Conservation (phyloP, 2,329 filamentous ascomycete species). For the Botrytis byssoidea region DNA sequence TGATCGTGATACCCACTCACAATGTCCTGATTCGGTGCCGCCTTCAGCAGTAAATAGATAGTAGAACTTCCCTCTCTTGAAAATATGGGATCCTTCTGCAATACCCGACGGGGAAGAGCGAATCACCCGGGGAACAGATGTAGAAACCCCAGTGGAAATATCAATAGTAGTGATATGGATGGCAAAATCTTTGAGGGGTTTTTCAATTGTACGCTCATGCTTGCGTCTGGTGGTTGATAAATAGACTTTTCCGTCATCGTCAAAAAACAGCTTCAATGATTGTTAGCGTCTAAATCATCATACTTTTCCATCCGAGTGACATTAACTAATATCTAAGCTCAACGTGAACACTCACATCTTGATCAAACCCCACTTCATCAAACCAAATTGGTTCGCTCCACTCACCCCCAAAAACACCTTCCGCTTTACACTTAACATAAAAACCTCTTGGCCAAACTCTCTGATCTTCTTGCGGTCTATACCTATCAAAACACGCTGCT, state of each 20-base stretch:
- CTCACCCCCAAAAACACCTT: conserved; percentile 4
- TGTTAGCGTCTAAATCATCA: not conserved
- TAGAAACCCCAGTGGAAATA: conserved; percentile 46
- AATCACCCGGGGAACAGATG: conserved; percentile 17
- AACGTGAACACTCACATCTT: conserved; percentile 8
- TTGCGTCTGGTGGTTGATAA: conserved; percentile 15
- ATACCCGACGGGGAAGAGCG: conserved; percentile 47
- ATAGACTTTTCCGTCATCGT: conserved; percentile 54
- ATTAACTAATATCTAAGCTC: not conserved
- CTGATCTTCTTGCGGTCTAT: conserved; percentile 14
- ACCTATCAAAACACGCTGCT: conserved; percentile 39
- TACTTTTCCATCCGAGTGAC: not conserved
- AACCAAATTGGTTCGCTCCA: conserved; percentile 20
- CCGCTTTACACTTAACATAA: conserved; percentile 13
- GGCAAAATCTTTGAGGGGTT: conserved; percentile 5
- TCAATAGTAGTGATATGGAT: conserved; percentile 44
- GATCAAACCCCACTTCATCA: conserved; percentile 20
- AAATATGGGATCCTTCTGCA: conserved; percentile 58
- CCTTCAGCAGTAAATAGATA: conserved; percentile 55
- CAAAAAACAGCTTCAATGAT: conserved; percentile 46
- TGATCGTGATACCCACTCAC: conserved; percentile 14
- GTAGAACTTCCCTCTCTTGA: conserved; percentile 51
- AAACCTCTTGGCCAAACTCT: conserved; percentile 13
- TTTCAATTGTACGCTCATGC: not conserved
- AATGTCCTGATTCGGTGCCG: conserved; percentile 50